Conservation (phyloP, 2,329 filamentous ascomycete species). For the Sporothrix brunneoviolacea region DNA sequence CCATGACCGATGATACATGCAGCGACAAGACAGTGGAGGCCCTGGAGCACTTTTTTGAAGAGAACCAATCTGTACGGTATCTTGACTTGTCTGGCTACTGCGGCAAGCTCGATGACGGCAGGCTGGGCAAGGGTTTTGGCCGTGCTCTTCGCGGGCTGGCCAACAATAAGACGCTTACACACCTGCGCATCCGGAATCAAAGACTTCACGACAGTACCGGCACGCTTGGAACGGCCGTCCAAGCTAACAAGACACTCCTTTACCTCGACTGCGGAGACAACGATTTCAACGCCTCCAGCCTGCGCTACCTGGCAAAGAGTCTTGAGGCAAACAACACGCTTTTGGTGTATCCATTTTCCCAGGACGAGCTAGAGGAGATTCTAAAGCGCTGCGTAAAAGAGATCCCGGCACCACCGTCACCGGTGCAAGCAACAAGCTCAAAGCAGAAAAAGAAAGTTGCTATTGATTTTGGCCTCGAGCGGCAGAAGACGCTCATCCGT, state of each 20-base stretch:
- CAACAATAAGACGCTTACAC: constrained; percentile 29
- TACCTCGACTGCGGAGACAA: constrained; percentile 51
- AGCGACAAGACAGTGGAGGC: constrained; percentile 42
- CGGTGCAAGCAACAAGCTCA: constrained; percentile 1
- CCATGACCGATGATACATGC: constrained; percentile 25
- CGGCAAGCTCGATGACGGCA: constrained; percentile 51
- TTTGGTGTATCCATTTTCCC: constrained; percentile 34
- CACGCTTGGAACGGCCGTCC: constrained; percentile 43
- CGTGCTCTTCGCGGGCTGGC: constrained; percentile 33
- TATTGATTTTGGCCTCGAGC: constrained; percentile 18
- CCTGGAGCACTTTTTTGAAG: constrained; percentile 44
- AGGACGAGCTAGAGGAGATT: constrained; percentile 24
- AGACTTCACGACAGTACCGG: constrained; percentile 48
- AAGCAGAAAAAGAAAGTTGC: constrained; percentile 16
- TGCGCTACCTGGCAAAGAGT: constrained; percentile 40
- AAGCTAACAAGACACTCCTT: constrained; percentile 40
- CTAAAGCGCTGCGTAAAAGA: constrained; percentile 19
- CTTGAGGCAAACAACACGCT: constrained; percentile 37
- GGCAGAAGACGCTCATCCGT: constrained; percentile 15
- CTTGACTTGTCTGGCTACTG: constrained; percentile 52
- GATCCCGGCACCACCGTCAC: constrained; percentile 14
- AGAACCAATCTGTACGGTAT: constrained; percentile 44
- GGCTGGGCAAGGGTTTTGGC: constrained; percentile 48
- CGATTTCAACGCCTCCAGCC: constrained; percentile 46
- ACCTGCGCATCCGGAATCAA: constrained; percentile 51